These are phyloP conservation scores for Fraxinus americana DNA, from an alignment of 257 asterid species.

Conservation along the genomic window DNA sequence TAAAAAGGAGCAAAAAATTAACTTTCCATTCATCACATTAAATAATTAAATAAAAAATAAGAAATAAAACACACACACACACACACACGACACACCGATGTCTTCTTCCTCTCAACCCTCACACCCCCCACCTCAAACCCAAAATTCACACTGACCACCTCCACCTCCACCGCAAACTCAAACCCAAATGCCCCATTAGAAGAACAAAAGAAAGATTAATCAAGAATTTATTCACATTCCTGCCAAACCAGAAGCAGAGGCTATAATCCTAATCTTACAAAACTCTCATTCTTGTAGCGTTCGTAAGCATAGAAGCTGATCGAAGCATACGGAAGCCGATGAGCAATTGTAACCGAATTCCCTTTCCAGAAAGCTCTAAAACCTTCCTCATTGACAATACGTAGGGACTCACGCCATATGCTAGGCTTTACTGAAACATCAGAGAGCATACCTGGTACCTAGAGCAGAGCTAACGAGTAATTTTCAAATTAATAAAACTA, in stretches of 20 bases:
- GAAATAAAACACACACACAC: no score
- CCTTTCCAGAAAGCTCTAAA: conserved; percentile 97
- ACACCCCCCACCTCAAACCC: no score
- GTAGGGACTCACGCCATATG: conserved; percentile 71
- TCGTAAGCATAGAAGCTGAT: conserved; percentile 86
- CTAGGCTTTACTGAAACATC: conserved; percentile 75
- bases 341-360: conserved; percentile 90
- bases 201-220: no score
- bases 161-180: no score
- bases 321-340: conserved; percentile 84
- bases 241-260: conserved; percentile 46
- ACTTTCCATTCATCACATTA: no score
- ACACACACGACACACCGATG: no score
- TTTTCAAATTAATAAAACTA: neutral
- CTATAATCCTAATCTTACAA: conserved; percentile 6
- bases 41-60: no score
- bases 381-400: conserved; percentile 80
- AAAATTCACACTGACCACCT: no score
- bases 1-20: no score
- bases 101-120: no score
- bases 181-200: no score
- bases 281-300: conserved; percentile 70
- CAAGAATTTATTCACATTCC: conserved; percentile 39
- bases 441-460: conserved; percentile 98
- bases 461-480: conserved; percentile 1